phyloP scores from a whole-genome alignment of 2,329 filamentous ascomycete genomes.

The Beauveria caledonica region DNA sequence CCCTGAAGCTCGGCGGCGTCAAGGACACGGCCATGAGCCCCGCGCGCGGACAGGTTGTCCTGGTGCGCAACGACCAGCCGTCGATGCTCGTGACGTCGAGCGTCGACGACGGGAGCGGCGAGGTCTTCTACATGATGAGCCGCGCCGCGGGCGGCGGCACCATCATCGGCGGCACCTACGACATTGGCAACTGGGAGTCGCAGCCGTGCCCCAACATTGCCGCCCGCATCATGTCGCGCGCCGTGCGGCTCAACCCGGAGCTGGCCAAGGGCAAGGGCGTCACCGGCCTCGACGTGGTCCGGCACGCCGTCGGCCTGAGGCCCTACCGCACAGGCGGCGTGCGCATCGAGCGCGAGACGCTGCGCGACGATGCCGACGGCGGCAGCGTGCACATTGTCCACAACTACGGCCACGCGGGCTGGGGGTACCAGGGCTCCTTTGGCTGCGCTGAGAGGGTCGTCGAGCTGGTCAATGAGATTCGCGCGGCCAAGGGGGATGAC shows the following conservation, averaged over 20 bases:
- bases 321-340: constrained; percentile 67
- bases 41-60: constrained; percentile 71
- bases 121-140: constrained; percentile 75
- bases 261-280: constrained; percentile 60
- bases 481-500: constrained; percentile 21
- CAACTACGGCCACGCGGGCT: constrained; percentile 72
- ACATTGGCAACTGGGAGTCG: constrained; percentile 71
- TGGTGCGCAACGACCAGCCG: constrained; percentile 71
- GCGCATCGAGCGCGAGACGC: constrained; percentile 54
- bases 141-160: constrained; percentile 74
- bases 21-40: constrained; percentile 66
- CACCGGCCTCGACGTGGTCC: constrained; percentile 63
- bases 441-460: constrained; percentile 62
- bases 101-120: constrained; percentile 63
- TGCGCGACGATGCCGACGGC: constrained; percentile 42
- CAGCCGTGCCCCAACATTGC: constrained; percentile 74
- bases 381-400: constrained; percentile 50
- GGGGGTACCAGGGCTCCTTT: constrained; percentile 65
- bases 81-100: constrained; percentile 64
- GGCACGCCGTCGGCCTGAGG: constrained; percentile 75
- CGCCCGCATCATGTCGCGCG: constrained; percentile 74
- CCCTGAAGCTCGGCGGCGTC: constrained; percentile 72
- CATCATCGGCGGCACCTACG: constrained; percentile 77
- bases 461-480: constrained; percentile 57
- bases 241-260: constrained; percentile 54